Evolutionary conservation across 2,329 filamentous ascomycete species (phyloP).

Genomic region (Neonectria hederae): DNA sequence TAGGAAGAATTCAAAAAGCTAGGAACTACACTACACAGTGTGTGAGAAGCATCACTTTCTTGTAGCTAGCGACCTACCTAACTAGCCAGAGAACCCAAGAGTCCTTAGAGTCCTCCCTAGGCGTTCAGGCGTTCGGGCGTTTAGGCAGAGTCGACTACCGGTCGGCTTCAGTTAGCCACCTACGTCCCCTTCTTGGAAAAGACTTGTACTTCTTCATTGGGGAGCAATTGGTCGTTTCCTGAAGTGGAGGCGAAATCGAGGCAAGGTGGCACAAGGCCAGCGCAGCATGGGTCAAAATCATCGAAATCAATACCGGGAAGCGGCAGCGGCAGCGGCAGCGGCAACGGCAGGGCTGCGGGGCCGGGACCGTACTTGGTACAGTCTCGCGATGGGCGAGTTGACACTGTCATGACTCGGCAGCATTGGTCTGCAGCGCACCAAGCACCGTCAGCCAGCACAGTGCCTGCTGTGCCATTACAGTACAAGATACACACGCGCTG

Average conservation of each 20-base stretch:
- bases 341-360: not conserved
- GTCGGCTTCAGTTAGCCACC: not conserved
- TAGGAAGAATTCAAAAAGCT: not conserved
- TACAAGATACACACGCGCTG: not conserved
- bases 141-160: too few species aligned
- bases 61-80: too few species aligned
- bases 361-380: slow-evolving; percentile 6
- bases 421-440: not conserved
- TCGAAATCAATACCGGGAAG: slow-evolving; percentile 13
- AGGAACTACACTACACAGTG: not conserved
- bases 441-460: slow-evolving; percentile 1
- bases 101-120: too few species aligned
- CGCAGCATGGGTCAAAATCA: slow-evolving; percentile 23
- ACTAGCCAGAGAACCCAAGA: too few species aligned
- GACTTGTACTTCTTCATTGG: slow-evolving; percentile 19
- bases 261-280: slow-evolving; percentile 29
- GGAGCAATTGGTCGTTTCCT: slow-evolving; percentile 21
- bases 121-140: too few species aligned
- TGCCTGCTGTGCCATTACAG: not conserved
- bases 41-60: too few species aligned
- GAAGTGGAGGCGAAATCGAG: slow-evolving; percentile 33
- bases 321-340: not conserved
- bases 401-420: slow-evolving; percentile 25
- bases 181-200: slow-evolving; percentile 15
- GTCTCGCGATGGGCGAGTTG: slow-evolving; percentile 16